Base-by-base conservation (phyloP, 2,329 filamentous ascomycete species). In the Alternaria brassicicola region DNA sequence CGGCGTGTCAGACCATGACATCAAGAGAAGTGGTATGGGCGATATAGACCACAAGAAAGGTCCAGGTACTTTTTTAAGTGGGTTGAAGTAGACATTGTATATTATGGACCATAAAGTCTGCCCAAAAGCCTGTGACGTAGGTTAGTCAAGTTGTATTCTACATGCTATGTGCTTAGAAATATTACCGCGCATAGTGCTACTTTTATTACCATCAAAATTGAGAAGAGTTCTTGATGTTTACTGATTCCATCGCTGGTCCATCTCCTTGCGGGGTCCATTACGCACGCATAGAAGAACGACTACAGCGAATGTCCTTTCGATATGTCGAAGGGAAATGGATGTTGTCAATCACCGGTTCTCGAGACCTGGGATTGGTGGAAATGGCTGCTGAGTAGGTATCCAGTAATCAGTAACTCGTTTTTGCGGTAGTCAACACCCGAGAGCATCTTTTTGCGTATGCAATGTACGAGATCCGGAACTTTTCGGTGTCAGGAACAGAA, bases 31-130 rank as follows among this genome's bases (percentile, higher is more conserved):
- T 2, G 51, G 51, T 19, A 47, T 38, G 17, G 51, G 42, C n/a
- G 41, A 54, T 38, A 54, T 30, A 13, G 51, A 54, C 42, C 41
- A 54, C 5, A 54, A n/a, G 42, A 54, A 41, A 3, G 51, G 31
- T 2, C 51, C 41, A 12, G 51, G 51, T 7, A 47, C 42, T 47
- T 54, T 39, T 4, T 12, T 39, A 23, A 54, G 51, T 17, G 42
- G 42, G 25, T 25, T 54, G 25, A 47, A 17, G 42, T 47, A 54
- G 13, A 47, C 12, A 30, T 54, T 54, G 51, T 54, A 47, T 31
- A 54, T 8, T 0, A 30, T 12, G 25, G 51, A 33, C 8, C 23
- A 54, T 25, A 54, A 1, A 3, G 12, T 39, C 25, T 54, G 42
- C 21, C 23, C 51, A 3, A 54, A n/a, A 6, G 25, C 42, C 42